Conservation (phyloP, 768 basidiomycete species). For the Leccinum rimulosum region DNA sequence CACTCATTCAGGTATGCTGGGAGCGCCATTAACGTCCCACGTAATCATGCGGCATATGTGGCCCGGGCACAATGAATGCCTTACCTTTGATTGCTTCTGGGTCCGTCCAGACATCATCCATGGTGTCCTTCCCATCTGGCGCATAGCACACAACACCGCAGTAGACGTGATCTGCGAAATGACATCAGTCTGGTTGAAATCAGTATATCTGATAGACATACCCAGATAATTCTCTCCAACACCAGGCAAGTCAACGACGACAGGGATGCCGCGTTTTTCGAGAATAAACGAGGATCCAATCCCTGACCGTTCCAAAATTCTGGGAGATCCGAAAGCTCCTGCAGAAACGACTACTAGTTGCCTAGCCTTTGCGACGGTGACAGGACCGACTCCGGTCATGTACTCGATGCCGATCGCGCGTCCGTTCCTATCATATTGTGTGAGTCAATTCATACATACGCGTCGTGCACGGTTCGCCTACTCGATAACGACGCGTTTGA, state of each 20-base stretch:
- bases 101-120: slow-evolving; percentile 3
- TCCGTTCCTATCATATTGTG: background rate
- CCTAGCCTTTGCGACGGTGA: background rate
- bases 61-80: background rate
- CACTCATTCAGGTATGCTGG: background rate
- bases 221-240: slow-evolving; percentile 9
- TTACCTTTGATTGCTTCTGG: background rate
- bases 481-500: slow-evolving; percentile 7
- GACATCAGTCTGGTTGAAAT: background rate
- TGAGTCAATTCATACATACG: background rate
- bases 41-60: too few relatives aligned
- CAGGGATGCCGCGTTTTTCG: background rate
- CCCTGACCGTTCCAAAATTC: slow-evolving; percentile 9
- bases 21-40: background rate
- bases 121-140: background rate
- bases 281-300: slow-evolving; percentile 3
- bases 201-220: background rate
- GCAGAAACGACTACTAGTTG: slow-evolving; percentile 4
- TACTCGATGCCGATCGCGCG: slow-evolving; percentile 6
- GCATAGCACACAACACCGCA: background rate
- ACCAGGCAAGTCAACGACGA: slow-evolving; percentile 2
- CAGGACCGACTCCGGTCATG: background rate
- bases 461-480: background rate
- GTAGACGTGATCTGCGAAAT: background rate
- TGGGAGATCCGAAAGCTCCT: slow-evolving; percentile 3